Percentiles rank a stretch among this genome's conserved stretches.
Conservation (phyloP, 176 grass and related monocot species). For the Saccharum spontaneum region DNA sequence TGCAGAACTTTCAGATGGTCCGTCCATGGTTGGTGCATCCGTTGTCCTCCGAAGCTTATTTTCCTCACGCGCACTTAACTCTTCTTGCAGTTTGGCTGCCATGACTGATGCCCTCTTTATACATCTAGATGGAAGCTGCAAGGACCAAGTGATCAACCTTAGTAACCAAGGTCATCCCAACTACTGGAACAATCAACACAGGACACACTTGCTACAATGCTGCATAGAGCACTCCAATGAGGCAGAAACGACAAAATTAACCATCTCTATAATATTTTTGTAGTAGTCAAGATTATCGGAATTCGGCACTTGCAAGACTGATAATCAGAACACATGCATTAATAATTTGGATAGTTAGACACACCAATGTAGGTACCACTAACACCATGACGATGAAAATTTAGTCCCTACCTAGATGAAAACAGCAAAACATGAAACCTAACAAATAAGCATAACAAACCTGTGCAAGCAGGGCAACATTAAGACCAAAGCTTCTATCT, state of each 20-base stretch:
- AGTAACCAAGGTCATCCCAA: not conserved
- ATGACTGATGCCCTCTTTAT: slow-evolving; percentile 64
- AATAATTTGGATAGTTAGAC: not conserved
- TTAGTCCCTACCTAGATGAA: slow-evolving; percentile 5
- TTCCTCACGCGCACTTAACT: slow-evolving; percentile 38
- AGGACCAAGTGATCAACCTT: slow-evolving; percentile 2
- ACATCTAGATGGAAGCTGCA: slow-evolving; percentile 79
- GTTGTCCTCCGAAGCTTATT: slow-evolving; percentile 26
- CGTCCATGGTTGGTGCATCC: not conserved
- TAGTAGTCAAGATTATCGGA: not conserved
- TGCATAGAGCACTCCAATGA: not conserved
- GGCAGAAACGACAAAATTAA: slow-evolving; percentile 7
- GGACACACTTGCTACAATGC: not conserved
- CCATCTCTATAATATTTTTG: not conserved
- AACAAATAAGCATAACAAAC: slow-evolving; percentile 42
- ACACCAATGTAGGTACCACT: not conserved
- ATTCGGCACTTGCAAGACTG: not conserved
- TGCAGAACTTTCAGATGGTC: slow-evolving; percentile 6
- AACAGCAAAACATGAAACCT: slow-evolving; percentile 1
- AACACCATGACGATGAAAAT: not conserved
- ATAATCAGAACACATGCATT: not conserved
- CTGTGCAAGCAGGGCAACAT: slow-evolving; percentile 92
- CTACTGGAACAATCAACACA: not conserved
- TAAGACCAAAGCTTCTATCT: slow-evolving; percentile 95
- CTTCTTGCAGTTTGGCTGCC: slow-evolving; percentile 78